Percentiles rank a stretch among this genome's conserved stretches.
Evolutionary conservation across 176 grass and related monocot genomes (phyloP).

Genomic region (Guadua angustifolia): DNA sequence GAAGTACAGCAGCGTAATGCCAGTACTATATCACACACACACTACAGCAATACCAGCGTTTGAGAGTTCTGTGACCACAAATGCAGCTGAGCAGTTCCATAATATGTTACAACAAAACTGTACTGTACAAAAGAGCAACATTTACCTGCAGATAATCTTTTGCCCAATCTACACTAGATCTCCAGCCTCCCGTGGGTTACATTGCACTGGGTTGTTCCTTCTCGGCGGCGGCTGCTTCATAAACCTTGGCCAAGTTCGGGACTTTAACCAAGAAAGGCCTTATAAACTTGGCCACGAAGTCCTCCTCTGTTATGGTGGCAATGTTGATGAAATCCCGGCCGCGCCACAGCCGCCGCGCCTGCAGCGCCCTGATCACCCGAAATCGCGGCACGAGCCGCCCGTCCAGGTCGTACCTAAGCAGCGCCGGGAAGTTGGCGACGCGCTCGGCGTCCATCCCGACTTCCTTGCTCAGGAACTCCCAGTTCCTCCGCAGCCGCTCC

Average conservation of each 20-base stretch:
- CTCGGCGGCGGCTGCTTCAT: constrained; percentile 28
- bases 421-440: constrained; percentile 36
- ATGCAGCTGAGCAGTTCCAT: neutral
- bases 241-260: constrained; percentile 38
- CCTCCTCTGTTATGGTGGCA: constrained; percentile 37
- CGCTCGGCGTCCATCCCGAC: constrained; percentile 39
- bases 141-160: neutral
- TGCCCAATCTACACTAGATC: neutral
- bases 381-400: constrained; percentile 50
- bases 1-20: too few relatives aligned
- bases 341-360: constrained; percentile 34
- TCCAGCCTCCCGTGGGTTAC: neutral
- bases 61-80: neutral
- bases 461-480: constrained; percentile 52
- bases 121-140: neutral
- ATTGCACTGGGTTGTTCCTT: neutral
- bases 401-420: constrained; percentile 51
- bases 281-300: constrained; percentile 57
- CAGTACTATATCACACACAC: neutral
- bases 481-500: constrained; percentile 37
- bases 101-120: neutral
- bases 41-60: neutral
- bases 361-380: constrained; percentile 46
- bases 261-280: constrained; percentile 36
- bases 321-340: constrained; percentile 38